A percentile compares a stretch with the other conserved stretches of the same genome.
phyloP scores from a whole-genome alignment of 805 yeast genomes.

The Naumovozyma dairenensis region DNA sequence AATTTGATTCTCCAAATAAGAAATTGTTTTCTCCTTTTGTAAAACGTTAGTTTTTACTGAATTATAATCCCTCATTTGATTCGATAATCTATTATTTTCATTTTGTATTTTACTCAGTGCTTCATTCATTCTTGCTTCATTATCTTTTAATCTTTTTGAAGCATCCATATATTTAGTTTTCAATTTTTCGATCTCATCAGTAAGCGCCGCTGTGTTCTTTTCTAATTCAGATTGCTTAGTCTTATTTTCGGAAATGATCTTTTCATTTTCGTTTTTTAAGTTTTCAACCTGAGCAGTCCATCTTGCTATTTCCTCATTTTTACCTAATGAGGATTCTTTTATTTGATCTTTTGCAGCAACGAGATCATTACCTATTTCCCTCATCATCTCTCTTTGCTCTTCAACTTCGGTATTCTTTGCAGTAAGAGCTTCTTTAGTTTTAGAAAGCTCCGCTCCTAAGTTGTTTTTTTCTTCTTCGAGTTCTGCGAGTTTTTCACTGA shows the following conservation, averaged over 20 bases:
- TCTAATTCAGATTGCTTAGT: background rate
- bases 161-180: conserved; percentile 9
- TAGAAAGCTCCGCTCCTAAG: conserved; percentile 11
- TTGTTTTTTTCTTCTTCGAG: conserved; percentile 8
- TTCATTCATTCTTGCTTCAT: conserved; percentile 7
- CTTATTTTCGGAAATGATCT: background rate
- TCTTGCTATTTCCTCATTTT: conserved; percentile 11
- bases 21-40: conserved; percentile 32
- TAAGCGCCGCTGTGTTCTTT: conserved; percentile 5
- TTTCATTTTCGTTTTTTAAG: conserved; percentile 15
- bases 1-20: conserved; percentile 33
- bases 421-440: conserved; percentile 27
- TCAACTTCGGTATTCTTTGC: conserved; percentile 54
- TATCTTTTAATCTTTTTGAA: conserved; percentile 8
- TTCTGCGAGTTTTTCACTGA: background rate
- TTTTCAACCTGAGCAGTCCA: background rate
- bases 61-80: conserved; percentile 15
- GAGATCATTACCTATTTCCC: conserved; percentile 67
- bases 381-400: conserved; percentile 62
- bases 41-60: conserved; percentile 17
- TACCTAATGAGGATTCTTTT: conserved; percentile 26
- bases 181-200: conserved; percentile 3
- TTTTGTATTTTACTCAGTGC: conserved; percentile 8
- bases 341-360: conserved; percentile 57
- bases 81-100: conserved; percentile 11